Evolutionary conservation across 805 yeast genomes (phyloP), one percentile per base, ranked within the genome.

Genomic region (Starmerella stigmatis): DNA sequence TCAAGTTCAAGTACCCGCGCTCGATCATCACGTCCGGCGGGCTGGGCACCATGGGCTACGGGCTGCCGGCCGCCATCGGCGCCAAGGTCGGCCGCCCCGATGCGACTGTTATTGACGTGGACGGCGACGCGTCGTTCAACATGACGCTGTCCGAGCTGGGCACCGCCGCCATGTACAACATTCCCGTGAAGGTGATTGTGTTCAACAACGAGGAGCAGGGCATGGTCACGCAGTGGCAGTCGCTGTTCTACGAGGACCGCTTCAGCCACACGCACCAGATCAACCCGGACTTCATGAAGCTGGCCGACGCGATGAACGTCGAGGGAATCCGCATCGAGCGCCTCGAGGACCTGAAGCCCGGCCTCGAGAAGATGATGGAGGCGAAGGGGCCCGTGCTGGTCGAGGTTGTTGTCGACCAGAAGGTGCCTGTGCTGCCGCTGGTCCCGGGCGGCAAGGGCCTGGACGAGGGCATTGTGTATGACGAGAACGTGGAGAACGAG

Each of bases 221-320:
- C 63, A 92, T 92, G 98, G 98, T 92, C 46, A 89, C 97, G 12
- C 98, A 92, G 67, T 92, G 98, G 98, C 98, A 92, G 71, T 82
- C 96, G 11, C 71, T 92, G 51, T 92, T 92, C 73, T 92, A 92
- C 68, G 94, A 89, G 65, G 89, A 89, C 68, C 79, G 98, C 68
- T 92, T 85, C 66, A 75, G 96, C n/a, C 97, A 92, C 68, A 89
- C 98, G 20, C 97, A 92, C 69, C 98, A 92, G 70, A 63, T 74
- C 48, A 92, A 92, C 66, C 98, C 98, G 46, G 81, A 92, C 67
- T 92, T 88, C 63, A 76, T 85, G 72, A 84, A 83, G 66, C 72
- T 92, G 46, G 94, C 95, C 17, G 96, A 92, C 41, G 81, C 96
- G 39, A 86, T 89, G 96, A 94, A 94, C 44, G 66, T 86, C 57